Evolutionary conservation across 768 basidiomycete genomes (phyloP), one percentile per base, ranked within the genome.

Genomic region (Dioszegia aurantiaca): DNA sequence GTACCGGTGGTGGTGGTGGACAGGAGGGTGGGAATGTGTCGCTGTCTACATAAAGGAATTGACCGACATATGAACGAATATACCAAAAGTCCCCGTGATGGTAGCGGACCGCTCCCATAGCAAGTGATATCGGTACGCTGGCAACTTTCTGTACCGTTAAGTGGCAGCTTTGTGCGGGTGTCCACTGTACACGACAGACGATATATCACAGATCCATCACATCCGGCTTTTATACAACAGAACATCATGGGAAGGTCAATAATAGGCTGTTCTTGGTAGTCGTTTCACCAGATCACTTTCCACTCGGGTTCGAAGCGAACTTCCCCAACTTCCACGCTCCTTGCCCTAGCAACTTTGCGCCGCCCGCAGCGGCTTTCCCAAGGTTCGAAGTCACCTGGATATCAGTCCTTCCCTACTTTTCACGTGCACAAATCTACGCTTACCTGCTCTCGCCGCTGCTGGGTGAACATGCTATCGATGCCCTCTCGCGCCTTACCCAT

Each of bases 1-100:
- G 76, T 10, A 67, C 68, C 0, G 74, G 75, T 10, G 75, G 77
- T 23, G 77, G 75, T 26, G 69, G 65, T 48, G 74, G 71, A 47
- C 71, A 67, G 14, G 69, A 65, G 31, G 36, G 51, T 2, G 72
- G 71, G 3, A 71, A 74, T 56, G 68, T 74, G 6, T 64, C 73
- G 23, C 64, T 74, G 64, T 68, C 65, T 36, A 74, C 73, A 41
- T 74, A 67, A n/a, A n/a, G n/a, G n/a, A n/a, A n/a, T n/a, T n/a
- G n/a, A n/a, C n/a, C n/a, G n/a, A n/a, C n/a, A n/a, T n/a, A n/a
- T n/a, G n/a, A n/a, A n/a, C n/a, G n/a, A n/a, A n/a, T n/a, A n/a
- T n/a, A n/a, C n/a, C n/a, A n/a, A n/a, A n/a, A n/a, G n/a, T n/a
- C n/a, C n/a, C n/a, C n/a, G n/a, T n/a, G n/a, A n/a, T n/a, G n/a